Conservation (phyloP, 441 rosid species). For the Euphorbia schlechtendalii region DNA sequence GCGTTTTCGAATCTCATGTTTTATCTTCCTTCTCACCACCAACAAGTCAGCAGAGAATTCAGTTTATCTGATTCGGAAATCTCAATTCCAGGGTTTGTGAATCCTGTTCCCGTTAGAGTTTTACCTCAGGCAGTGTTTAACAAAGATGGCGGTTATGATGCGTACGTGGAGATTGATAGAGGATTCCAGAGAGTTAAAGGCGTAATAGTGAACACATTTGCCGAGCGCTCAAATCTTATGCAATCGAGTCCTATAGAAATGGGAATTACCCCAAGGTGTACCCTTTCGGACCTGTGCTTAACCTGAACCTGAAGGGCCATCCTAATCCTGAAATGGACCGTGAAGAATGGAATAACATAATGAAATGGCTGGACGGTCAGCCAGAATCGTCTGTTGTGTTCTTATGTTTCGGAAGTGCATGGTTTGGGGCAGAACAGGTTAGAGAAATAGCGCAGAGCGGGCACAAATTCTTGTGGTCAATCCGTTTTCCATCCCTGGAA, state of each 20-base stretch:
- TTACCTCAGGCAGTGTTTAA: conserved; percentile 26
- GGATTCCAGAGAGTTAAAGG: conserved; percentile 35
- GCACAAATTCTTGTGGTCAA: conserved; percentile 25
- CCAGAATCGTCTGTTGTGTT: no score
- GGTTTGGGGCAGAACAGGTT: conserved; percentile 14
- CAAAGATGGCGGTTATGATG: not conserved
- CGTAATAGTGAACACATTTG: conserved; percentile 49
- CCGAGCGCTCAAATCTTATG: conserved; percentile 47
- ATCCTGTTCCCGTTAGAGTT: conserved; percentile 34
- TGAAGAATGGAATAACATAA: conserved; percentile 17
- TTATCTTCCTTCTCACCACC: conserved; percentile 23
- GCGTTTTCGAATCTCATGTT: conserved; percentile 30
- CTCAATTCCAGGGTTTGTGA: conserved; percentile 33
- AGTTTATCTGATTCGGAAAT: conserved; percentile 31
- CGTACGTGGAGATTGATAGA: conserved; percentile 12
- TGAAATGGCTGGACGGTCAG: conserved; percentile 44
- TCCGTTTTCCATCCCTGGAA: no score
- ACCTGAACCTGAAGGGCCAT: conserved; percentile 28
- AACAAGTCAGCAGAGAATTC: conserved; percentile 22
- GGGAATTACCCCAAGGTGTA: conserved; percentile 28
- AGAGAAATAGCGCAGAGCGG: conserved; percentile 29
- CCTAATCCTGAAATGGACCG: conserved; percentile 37
- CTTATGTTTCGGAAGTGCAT: conserved; percentile 52
- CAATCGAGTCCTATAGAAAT: conserved; percentile 16
- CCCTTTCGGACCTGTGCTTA: conserved; percentile 43